phyloP scores from a whole-genome alignment of 1,284 basidiomycete genomes.

The Cutaneotrichosporon cutaneum region DNA sequence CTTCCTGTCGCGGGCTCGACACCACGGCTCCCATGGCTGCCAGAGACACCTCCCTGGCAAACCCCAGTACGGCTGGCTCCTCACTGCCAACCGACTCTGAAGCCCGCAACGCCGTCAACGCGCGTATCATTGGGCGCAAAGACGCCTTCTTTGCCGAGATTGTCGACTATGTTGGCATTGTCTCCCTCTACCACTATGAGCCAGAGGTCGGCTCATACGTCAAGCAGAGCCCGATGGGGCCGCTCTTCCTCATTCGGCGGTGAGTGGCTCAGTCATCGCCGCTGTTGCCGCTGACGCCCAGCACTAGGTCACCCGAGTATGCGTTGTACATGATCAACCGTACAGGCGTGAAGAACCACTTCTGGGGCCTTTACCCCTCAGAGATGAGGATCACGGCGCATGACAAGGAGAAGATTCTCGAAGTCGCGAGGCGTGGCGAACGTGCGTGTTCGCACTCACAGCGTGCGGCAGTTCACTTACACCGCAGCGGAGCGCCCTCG shows the following conservation, averaged over 20 bases:
- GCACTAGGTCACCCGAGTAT: slow-evolving; percentile 43
- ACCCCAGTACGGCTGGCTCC: neutral
- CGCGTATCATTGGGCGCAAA: slow-evolving; percentile 39
- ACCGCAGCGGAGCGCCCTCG: neutral
- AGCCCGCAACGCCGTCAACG: slow-evolving; percentile 34
- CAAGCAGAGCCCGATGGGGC: slow-evolving; percentile 28
- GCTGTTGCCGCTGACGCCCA: slow-evolving; percentile 8
- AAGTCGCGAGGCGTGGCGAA: slow-evolving; percentile 45
- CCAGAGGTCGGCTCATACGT: neutral
- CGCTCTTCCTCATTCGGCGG: slow-evolving; percentile 46
- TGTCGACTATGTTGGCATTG: slow-evolving; percentile 28
- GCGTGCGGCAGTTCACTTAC: neutral
- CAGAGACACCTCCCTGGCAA: slow-evolving; percentile 6
- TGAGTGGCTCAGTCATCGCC: slow-evolving; percentile 28
- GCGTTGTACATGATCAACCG: slow-evolving; percentile 49
- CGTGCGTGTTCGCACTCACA: slow-evolving; percentile 30
- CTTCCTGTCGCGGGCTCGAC: neutral
- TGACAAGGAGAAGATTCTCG: slow-evolving; percentile 32
- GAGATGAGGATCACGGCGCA: slow-evolving; percentile 41
- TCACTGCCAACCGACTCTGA: neutral
- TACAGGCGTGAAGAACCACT: slow-evolving; percentile 41
- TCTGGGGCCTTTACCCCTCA: slow-evolving; percentile 41
- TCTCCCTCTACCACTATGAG: neutral
- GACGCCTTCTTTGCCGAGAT: slow-evolving; percentile 42
- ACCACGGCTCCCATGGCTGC: slow-evolving; percentile 4